A percentile compares a stretch with the other conserved stretches of the same genome.
Evolutionary conservation across 139 green algal species (phyloP).

Genomic region (Microglena sp.): DNA sequence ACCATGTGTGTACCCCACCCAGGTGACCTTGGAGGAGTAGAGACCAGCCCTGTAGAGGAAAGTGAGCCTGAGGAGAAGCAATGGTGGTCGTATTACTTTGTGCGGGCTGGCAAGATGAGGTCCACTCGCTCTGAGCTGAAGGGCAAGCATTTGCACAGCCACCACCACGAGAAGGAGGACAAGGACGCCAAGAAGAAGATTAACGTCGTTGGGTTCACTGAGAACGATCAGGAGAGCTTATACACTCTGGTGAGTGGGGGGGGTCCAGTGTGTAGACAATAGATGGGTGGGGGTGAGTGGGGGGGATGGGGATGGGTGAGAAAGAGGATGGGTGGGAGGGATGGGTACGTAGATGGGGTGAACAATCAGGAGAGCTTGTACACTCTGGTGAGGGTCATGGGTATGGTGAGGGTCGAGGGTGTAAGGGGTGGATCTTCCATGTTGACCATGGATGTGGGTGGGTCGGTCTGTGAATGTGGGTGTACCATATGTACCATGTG

Average conservation of each 20-base stretch:
- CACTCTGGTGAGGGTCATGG: background rate
- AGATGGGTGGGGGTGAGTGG: background rate
- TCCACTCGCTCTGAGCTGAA: constrained; percentile 15
- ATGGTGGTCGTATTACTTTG: constrained; percentile 47
- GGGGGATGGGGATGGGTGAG: background rate
- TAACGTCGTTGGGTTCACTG: constrained; percentile 54
- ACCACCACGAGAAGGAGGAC: background rate
- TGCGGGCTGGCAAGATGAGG: constrained; percentile 26
- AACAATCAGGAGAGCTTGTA: background rate
- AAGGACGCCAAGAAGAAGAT: constrained; percentile 22
- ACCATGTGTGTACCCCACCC: no score
- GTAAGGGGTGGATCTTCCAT: no score
- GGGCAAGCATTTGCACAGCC: no score
- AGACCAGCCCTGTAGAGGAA: no score
- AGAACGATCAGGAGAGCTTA: constrained; percentile 76
- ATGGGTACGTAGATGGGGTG: no score
- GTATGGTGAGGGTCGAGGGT: background rate
- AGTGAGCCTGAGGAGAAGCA: no score
- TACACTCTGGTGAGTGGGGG: constrained; percentile 59
- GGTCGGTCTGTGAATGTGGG: no score
- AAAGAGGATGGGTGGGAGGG: background rate
- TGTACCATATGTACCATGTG: no score
- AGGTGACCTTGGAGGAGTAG: no score
- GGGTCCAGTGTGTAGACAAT: no score
- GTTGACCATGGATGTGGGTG: no score